Evolutionary conservation across 495 filamentous ascomycete genomes (phyloP), one percentile per base, ranked within the genome.

Genomic region (Penicillium goetzii): DNA sequence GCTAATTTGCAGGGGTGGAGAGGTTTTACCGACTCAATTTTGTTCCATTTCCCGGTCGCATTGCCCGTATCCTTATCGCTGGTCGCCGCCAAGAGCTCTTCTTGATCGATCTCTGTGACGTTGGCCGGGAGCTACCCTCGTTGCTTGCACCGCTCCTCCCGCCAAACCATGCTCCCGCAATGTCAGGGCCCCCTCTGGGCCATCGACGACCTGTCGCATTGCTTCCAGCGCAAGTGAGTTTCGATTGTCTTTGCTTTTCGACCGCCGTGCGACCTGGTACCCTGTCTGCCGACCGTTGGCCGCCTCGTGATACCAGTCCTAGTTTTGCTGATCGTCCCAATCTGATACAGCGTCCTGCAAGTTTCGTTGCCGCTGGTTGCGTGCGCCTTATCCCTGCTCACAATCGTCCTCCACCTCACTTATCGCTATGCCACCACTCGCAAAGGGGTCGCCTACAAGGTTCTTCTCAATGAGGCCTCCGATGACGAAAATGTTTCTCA

Each of bases 171-270:
- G 87, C 90, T 93, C 72, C 88, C 86, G 73, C 84, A 86, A 69
- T 99, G 95, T 76, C 73, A 84, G 68, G 87, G 87, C 74, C 90
- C 92, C 51, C 80, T 92, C 69, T 99, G 95, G 95, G 84, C 81
- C 68, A 78, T 83, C 62, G 95, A 99, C 78, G 96, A 99, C 78
- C 89, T 99, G 72, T 89, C 90, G 12, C 78, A 74, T 56, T 98
- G 96, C 78, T 93, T 99, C 72, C 89, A 92, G 71, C 86, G 85
- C 80, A 92, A 96, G 94, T 97, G 60, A 69, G 71, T 73, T n/a
- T 36, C n/a, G 26, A n/a, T 30, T 14, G 17, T 51, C 33, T 62
- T 5, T 17, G 9, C 50, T 32, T 43, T 14, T 23, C 41, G 17
- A 58, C 45, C 30, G 60, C 38, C 12, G 58, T 38, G 41, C 23